These are phyloP conservation scores for Phytophthora brassicae DNA, from an alignment of 352 stramenopile species.

Conservation along the genomic window DNA sequence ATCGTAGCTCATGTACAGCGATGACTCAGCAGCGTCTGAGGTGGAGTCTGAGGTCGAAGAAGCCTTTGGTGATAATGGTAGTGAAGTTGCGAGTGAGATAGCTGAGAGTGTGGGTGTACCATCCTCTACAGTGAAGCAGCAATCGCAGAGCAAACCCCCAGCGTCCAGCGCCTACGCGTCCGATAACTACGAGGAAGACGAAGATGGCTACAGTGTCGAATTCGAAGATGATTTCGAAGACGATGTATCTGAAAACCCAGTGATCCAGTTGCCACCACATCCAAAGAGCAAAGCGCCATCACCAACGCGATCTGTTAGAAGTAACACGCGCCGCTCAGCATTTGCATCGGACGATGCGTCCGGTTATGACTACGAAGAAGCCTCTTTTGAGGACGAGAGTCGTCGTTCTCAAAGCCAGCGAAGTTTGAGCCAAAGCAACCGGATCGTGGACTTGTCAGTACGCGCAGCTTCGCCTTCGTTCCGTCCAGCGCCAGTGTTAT, in stretches of 20 bases:
- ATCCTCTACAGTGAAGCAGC: constrained; percentile 12
- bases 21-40: constrained; percentile 70
- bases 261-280: not conserved
- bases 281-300: constrained; percentile 8
- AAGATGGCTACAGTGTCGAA: constrained; percentile 68
- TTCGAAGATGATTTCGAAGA: constrained; percentile 62
- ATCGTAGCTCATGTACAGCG: constrained; percentile 55
- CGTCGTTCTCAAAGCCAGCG: constrained; percentile 39
- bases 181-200: no score
- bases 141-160: constrained; percentile 10
- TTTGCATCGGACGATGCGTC: constrained; percentile 20
- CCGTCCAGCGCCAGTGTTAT: constrained; percentile 12
- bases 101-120: constrained; percentile 39
- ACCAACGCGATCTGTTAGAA: constrained; percentile 16
- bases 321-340: constrained; percentile 12
- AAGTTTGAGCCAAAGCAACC: constrained; percentile 37
- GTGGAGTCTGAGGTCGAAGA: constrained; percentile 58
- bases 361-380: constrained; percentile 54
- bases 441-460: constrained; percentile 68
- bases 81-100: constrained; percentile 53
- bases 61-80: constrained; percentile 33
- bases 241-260: constrained; percentile 9
- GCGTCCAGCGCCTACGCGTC: constrained; percentile 41
- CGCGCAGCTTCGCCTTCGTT: constrained; percentile 45
- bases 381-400: constrained; percentile 78